phyloP scores from a whole-genome alignment of 78 protist genomes.

The Chrysochromulina parva region DNA sequence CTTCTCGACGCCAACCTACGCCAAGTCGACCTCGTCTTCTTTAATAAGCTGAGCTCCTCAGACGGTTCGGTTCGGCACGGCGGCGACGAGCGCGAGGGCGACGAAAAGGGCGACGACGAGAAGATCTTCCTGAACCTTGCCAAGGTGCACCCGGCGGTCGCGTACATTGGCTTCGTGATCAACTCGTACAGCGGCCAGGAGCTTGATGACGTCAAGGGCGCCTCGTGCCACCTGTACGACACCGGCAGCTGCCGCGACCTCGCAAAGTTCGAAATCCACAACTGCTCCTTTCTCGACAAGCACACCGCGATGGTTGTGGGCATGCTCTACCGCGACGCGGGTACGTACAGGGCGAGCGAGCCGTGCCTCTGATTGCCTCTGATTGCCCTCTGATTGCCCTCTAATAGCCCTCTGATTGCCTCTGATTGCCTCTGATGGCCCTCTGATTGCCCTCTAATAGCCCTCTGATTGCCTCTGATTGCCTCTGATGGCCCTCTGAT shows the following conservation, averaged over 20 bases:
- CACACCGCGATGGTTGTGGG: neutral
- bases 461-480: no score
- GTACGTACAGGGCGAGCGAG: no score
- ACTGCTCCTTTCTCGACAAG: neutral
- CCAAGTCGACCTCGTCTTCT: neutral
- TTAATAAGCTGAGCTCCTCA: no score
- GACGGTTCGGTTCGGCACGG: neutral
- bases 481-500: no score
- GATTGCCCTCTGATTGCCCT: no score
- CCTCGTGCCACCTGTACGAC: neutral
- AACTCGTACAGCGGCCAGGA: neutral
- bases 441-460: no score
- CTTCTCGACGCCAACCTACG: neutral
- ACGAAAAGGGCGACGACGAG: conserved; percentile 4
- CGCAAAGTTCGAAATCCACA: neutral
- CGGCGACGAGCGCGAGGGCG: conserved; percentile 12
- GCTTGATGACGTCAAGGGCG: neutral
- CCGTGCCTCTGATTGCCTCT: no score
- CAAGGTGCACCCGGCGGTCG: neutral
- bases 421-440: no score
- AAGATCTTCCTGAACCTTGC: neutral
- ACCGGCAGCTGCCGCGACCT: neutral
- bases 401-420: no score
- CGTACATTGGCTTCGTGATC: conserved; percentile 7
- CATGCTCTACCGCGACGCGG: neutral